Evolutionary conservation across 345 rosid species (phyloP).

Genomic region (Acer saccharum): DNA sequence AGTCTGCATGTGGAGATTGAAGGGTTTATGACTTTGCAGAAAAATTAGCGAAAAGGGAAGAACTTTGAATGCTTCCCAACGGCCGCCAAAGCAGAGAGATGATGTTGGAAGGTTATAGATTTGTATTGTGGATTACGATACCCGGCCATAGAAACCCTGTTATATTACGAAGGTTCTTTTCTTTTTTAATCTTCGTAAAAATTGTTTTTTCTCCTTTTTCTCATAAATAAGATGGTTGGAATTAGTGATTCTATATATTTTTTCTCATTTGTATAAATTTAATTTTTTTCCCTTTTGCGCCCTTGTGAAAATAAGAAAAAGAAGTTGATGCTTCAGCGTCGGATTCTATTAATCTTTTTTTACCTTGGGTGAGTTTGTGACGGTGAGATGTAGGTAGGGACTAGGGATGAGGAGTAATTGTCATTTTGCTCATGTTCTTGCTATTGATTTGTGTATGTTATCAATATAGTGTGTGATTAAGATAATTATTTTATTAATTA

Average conservation of each 20-base stretch:
- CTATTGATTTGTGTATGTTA: neutral
- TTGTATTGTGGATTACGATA: constrained; percentile 28
- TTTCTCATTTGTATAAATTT: neutral
- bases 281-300: neutral
- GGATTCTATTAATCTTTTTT: too few relatives aligned
- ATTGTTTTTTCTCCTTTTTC: neutral
- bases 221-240: constrained; percentile 26
- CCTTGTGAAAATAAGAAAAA: neutral
- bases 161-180: constrained; percentile 8
- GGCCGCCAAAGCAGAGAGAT: constrained; percentile 25
- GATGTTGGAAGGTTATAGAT: constrained; percentile 47
- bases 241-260: constrained; percentile 6
- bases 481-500: too few relatives aligned
- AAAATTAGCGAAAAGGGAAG: constrained; percentile 14
- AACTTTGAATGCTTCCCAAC: constrained; percentile 5
- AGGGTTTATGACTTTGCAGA: constrained; percentile 15
- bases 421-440: neutral
- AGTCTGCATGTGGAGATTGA: constrained; percentile 13
- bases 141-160: constrained; percentile 29
- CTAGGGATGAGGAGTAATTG: neutral
- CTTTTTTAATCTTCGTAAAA: neutral
- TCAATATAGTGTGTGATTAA: neutral
- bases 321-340: neutral
- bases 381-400: too few relatives aligned
- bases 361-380: neutral